Evolutionary conservation across 2,329 filamentous ascomycete genomes (phyloP).

Genomic region (Dactylellina parvicollis): DNA sequence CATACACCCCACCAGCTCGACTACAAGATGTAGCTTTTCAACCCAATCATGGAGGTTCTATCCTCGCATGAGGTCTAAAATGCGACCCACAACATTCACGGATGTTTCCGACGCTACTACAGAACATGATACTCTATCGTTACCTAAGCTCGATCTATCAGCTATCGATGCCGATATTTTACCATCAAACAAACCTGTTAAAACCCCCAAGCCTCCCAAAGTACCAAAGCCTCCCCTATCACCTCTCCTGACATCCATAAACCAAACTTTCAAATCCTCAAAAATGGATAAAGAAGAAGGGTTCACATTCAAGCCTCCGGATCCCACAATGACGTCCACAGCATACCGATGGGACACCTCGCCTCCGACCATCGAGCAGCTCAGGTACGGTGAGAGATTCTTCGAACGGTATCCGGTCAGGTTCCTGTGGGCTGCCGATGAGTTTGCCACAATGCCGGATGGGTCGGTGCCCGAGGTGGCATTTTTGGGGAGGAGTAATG

Average conservation of each 20-base stretch:
- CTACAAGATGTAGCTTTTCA: constrained; percentile 41
- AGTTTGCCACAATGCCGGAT: constrained; percentile 70
- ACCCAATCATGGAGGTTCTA: constrained; percentile 25
- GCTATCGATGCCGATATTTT: background rate
- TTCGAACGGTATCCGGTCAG: constrained; percentile 65
- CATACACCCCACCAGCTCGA: background rate
- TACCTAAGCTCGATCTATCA: too few relatives aligned
- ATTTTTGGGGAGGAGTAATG: constrained; percentile 76
- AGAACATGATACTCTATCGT: too few relatives aligned
- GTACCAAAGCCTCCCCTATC: background rate
- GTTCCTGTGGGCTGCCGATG: constrained; percentile 70
- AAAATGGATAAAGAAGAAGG: constrained; percentile 42
- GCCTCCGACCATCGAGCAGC: constrained; percentile 63
- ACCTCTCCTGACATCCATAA: background rate
- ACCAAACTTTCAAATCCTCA: constrained; percentile 44
- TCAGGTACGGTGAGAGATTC: constrained; percentile 64
- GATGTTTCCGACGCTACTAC: background rate
- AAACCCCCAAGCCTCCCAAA: constrained; percentile 1
- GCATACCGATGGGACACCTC: constrained; percentile 66
- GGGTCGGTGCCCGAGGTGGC: constrained; percentile 63
- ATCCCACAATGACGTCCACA: constrained; percentile 44
- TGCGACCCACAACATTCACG: constrained; percentile 14
- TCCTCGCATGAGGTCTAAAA: constrained; percentile 35
- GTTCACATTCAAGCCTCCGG: constrained; percentile 37
- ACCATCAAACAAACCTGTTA: background rate